Conservation (phyloP, 441 rosid species). For the Bocquillonia castaneifolia region DNA sequence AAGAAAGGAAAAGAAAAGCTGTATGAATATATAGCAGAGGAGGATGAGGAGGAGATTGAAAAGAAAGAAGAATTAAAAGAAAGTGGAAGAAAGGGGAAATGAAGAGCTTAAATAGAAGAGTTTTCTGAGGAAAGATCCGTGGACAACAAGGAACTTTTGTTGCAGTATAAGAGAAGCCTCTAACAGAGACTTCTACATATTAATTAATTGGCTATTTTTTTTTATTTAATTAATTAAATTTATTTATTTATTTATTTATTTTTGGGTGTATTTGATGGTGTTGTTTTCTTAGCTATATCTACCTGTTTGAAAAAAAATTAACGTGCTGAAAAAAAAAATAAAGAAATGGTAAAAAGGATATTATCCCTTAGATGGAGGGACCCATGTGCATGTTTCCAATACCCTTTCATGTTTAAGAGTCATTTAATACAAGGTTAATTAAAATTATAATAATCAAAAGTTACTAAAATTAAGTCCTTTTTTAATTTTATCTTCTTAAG, state of each 20-base stretch:
- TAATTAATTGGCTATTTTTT: background rate
- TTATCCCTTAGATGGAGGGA: slow-evolving; percentile 5
- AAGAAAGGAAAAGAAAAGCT: slow-evolving; percentile 12
- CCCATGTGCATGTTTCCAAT: slow-evolving; percentile 24
- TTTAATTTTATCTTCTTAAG: slow-evolving; percentile 19
- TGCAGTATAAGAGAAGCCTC: slow-evolving; percentile 39
- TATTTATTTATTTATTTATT: background rate
- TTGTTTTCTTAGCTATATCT: slow-evolving; percentile 27
- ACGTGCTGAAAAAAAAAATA: slow-evolving; percentile 20
- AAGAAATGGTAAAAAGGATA: background rate
- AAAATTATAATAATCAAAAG: too few species aligned
- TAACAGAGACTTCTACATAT: slow-evolving; percentile 14
- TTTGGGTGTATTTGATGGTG: background rate
- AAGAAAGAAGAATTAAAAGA: slow-evolving; percentile 44
- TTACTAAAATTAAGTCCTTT: slow-evolving; percentile 2
- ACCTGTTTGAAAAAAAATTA: slow-evolving; percentile 37
- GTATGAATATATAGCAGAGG: background rate
- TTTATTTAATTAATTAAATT: background rate
- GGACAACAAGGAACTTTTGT: slow-evolving; percentile 53
- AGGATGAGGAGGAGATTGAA: slow-evolving; percentile 12
- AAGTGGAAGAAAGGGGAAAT: slow-evolving; percentile 36
- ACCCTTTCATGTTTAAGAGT: slow-evolving; percentile 9
- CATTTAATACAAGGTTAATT: background rate
- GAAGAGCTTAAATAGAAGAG: slow-evolving; percentile 54
- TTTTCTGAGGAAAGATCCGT: slow-evolving; percentile 53